phyloP scores from a whole-genome alignment of 352 stramenopile genomes.

The Lagenidium giganteum region DNA sequence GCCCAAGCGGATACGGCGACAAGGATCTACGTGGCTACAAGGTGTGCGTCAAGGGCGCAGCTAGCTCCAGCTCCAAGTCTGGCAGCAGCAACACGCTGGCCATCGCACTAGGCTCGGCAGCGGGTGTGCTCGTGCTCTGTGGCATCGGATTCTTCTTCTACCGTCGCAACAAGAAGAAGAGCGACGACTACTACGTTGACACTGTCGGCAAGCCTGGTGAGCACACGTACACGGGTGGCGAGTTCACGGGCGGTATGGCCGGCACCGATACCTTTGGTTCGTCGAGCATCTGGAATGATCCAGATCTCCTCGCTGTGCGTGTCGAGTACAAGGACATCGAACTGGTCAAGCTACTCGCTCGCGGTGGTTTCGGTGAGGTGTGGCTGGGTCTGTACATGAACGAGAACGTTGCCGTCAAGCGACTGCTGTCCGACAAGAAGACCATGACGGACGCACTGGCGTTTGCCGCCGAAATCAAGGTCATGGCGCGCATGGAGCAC shows the following conservation, averaged over 20 bases:
- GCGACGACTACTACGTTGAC: background rate
- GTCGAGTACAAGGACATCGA: constrained; percentile 52
- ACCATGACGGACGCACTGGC: constrained; percentile 42
- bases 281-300: constrained; percentile 62
- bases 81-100: constrained; percentile 24
- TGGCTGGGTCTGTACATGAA: constrained; percentile 63
- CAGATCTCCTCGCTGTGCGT: constrained; percentile 49
- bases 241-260: constrained; percentile 28
- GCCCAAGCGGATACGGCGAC: constrained; percentile 9
- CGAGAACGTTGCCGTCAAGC: constrained; percentile 65
- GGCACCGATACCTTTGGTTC: constrained; percentile 32
- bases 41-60: constrained; percentile 19
- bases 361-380: constrained; percentile 64
- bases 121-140: constrained; percentile 31
- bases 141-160: constrained; percentile 37
- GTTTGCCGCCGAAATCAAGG: constrained; percentile 61
- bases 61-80: constrained; percentile 7
- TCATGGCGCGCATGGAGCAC: constrained; percentile 50
- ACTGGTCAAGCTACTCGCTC: constrained; percentile 49
- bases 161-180: constrained; percentile 9
- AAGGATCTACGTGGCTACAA: constrained; percentile 2
- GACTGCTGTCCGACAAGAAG: constrained; percentile 47
- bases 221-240: constrained; percentile 20
- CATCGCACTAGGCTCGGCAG: constrained; percentile 40
- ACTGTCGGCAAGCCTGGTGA: constrained; percentile 17